phyloP scores from a whole-genome alignment of 176 grass and related monocot genomes.

The Saccharum officinarum region DNA sequence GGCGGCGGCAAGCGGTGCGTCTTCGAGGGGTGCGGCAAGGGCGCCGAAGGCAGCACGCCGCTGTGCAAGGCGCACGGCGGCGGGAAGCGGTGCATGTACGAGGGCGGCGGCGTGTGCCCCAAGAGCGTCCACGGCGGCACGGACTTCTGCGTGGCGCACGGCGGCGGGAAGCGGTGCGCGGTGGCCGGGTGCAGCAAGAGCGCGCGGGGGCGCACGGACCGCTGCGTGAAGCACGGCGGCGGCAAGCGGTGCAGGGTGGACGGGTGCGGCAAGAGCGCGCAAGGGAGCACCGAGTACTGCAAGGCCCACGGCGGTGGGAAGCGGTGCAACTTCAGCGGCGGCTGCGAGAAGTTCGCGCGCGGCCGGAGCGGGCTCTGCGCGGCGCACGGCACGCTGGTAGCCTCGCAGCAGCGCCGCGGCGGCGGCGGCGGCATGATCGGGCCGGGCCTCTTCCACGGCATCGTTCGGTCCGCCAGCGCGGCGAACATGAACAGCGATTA shows the following conservation, averaged over 20 bases:
- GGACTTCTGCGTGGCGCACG: constrained; percentile 70
- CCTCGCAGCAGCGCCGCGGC: constrained; percentile 41
- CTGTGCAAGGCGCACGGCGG: constrained; percentile 83
- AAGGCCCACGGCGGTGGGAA: constrained; percentile 82
- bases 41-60: constrained; percentile 76
- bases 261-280: constrained; percentile 71
- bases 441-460: constrained; percentile 61
- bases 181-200: constrained; percentile 68
- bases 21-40: constrained; percentile 63
- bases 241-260: constrained; percentile 62
- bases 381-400: constrained; percentile 56
- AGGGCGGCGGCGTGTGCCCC: constrained; percentile 67
- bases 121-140: constrained; percentile 85
- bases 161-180: constrained; percentile 72
- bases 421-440: constrained; percentile 41
- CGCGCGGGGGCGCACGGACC: constrained; percentile 71
- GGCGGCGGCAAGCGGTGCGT: constrained; percentile 72
- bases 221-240: constrained; percentile 70
- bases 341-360: constrained; percentile 77
- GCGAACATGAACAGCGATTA: constrained; percentile 31
- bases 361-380: constrained; percentile 72
- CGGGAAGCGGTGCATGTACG: constrained; percentile 62
- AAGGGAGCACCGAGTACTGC: constrained; percentile 69
- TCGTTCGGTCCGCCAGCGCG: constrained; percentile 33
- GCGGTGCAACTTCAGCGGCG: constrained; percentile 49